Percentiles rank a stretch among this genome's conserved stretches.
These are phyloP conservation scores for Gymnopus androsaceus DNA, from an alignment of 1,284 basidiomycete genomes.

Conservation along the genomic window DNA sequence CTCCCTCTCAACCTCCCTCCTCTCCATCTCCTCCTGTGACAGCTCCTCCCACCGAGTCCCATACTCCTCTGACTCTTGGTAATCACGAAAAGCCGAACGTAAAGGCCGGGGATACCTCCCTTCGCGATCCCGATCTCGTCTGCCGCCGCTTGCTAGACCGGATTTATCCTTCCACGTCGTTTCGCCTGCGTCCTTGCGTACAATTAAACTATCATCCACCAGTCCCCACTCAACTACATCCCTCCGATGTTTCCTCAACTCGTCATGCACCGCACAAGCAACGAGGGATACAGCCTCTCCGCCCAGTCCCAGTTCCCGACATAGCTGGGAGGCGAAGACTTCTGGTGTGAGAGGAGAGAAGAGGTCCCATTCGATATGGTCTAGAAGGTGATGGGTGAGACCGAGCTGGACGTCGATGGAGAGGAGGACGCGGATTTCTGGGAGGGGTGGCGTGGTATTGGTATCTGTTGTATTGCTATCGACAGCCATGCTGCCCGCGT, in stretches of 20 bases:
- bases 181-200: conserved; percentile 35
- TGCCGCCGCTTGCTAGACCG: conserved; percentile 68
- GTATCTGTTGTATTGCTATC: too few species aligned
- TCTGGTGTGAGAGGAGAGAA: conserved; percentile 91
- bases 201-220: conserved; percentile 40
- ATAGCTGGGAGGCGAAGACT: conserved; percentile 80
- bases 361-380: conserved; percentile 98
- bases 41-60: conserved; percentile 88
- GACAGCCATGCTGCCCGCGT: too few species aligned
- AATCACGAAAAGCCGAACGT: conserved; percentile 92
- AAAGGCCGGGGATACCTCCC: conserved; percentile 81
- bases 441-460: conserved; percentile 3
- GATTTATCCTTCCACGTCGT: conserved; percentile 71
- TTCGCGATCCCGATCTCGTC: conserved; percentile 53
- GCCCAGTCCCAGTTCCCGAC: conserved; percentile 83
- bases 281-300: conserved; percentile 89
- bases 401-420: conserved; percentile 98
- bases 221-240: conserved; percentile 94
- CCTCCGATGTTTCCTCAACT: conserved; percentile 91
- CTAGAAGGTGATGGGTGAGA: conserved; percentile 85
- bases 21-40: conserved; percentile 88
- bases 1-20: conserved; percentile 80
- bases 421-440: conserved; percentile 2
- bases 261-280: conserved; percentile 92
- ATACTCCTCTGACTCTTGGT: conserved; percentile 91